Conservation (phyloP, 1,139 yeast species). For the Yamadazyma diospyri region DNA sequence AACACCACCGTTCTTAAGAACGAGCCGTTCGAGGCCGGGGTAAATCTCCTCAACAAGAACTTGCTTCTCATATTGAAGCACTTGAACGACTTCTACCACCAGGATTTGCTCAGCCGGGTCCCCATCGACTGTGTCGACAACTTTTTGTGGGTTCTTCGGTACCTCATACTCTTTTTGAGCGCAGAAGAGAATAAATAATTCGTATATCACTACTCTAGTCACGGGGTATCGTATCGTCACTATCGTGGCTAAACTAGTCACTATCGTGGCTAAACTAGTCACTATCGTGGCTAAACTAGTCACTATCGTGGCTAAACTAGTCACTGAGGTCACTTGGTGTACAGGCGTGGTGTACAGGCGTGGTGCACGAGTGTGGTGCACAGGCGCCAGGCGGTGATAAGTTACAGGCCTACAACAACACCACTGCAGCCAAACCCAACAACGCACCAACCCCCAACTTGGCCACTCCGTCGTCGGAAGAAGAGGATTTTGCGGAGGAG, state of each 20-base stretch:
- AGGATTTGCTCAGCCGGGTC: constrained; percentile 18
- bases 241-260: no score
- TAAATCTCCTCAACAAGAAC: constrained; percentile 32
- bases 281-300: no score
- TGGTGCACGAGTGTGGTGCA: no score
- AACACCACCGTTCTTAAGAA: constrained; percentile 18
- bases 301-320: no score
- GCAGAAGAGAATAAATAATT: constrained; percentile 15
- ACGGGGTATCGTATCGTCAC: no score
- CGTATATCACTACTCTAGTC: no score
- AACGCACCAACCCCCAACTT: constrained; percentile 28
- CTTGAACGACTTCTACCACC: constrained; percentile 17
- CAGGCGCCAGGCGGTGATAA: no score
- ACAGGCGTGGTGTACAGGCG: no score
- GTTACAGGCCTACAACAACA: constrained; percentile 27
- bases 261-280: no score
- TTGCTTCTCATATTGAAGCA: constrained; percentile 24
- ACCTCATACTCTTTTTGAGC: constrained; percentile 34
- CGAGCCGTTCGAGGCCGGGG: constrained; percentile 32
- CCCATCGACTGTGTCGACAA: constrained; percentile 43
- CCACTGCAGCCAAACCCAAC: constrained; percentile 34
- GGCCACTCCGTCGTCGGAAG: constrained; percentile 11
- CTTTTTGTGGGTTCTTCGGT: constrained; percentile 42
- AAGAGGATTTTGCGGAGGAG: constrained; percentile 10
- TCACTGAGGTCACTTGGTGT: no score